phyloP scores from a whole-genome alignment of 352 stramenopile species.

The Phytophthora niederhauseri region DNA sequence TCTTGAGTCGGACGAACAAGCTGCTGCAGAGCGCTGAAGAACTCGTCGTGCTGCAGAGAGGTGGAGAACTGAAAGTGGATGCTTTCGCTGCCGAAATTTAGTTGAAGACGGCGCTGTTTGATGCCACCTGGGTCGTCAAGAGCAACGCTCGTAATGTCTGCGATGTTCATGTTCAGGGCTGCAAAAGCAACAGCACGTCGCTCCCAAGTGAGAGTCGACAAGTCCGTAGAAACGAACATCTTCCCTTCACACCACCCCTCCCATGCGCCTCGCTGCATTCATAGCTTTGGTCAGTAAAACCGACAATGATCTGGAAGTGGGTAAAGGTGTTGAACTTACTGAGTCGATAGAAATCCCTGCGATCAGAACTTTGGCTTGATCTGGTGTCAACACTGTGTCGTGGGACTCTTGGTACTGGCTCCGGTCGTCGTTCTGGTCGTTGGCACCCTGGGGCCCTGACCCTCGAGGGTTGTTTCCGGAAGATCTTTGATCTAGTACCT shows the following conservation, averaged over 20 bases:
- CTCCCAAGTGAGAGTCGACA: slow-evolving; percentile 28
- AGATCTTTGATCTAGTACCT: slow-evolving; percentile 9
- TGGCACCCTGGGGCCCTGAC: slow-evolving; percentile 10
- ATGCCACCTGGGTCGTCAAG: slow-evolving; percentile 11
- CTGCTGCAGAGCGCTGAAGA: slow-evolving; percentile 23
- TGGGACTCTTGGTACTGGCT: not conserved
- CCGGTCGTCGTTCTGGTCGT: not conserved
- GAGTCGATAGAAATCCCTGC: slow-evolving; percentile 25
- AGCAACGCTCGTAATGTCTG: slow-evolving; percentile 20
- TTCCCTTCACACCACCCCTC: slow-evolving; percentile 35
- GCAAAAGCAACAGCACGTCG: slow-evolving; percentile 25
- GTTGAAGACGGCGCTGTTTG: slow-evolving; percentile 18
- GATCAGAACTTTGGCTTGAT: slow-evolving; percentile 14
- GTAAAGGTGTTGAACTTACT: slow-evolving; percentile 8
- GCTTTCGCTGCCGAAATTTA: slow-evolving; percentile 22
- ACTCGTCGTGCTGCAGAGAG: slow-evolving; percentile 20
- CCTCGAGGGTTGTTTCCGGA: slow-evolving; percentile 24
- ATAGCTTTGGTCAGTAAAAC: not conserved
- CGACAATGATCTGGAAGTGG: not conserved
- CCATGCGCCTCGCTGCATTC: slow-evolving; percentile 30
- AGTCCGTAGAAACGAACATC: slow-evolving; percentile 25
- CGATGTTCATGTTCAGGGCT: slow-evolving; percentile 27
- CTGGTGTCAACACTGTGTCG: slow-evolving; percentile 1
- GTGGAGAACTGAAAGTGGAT: slow-evolving; percentile 22
- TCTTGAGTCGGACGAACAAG: slow-evolving; percentile 12